A percentile compares a stretch with the other conserved stretches of the same genome.
phyloP scores from a whole-genome alignment of 2,329 filamentous ascomycete species.

The Pseudocercospora pini-densiflorae region DNA sequence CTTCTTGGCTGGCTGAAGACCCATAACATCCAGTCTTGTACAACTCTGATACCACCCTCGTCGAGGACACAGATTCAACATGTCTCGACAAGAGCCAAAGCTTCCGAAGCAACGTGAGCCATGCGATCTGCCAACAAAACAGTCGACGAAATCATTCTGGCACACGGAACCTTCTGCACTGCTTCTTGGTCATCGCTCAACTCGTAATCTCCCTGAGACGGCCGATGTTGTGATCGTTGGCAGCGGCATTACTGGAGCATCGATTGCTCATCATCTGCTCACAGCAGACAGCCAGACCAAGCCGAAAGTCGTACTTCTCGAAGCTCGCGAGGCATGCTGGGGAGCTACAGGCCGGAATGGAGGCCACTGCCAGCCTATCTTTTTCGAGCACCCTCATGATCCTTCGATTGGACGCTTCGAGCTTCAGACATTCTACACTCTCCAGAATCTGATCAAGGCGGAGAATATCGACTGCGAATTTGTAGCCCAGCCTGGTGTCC shows the following conservation, averaged over 20 bases:
- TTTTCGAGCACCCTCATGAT: constrained; percentile 64
- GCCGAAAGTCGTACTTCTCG: constrained; percentile 69
- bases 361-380: constrained; percentile 72
- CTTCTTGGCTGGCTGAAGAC: neutral
- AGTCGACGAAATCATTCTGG: constrained; percentile 67
- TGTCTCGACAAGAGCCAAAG: constrained; percentile 27
- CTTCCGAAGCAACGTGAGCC: constrained; percentile 29
- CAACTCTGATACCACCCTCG: too few species aligned
- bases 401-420: constrained; percentile 68
- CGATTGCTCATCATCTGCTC: constrained; percentile 64
- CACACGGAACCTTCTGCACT: constrained; percentile 68
- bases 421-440: constrained; percentile 66
- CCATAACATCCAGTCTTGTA: neutral
- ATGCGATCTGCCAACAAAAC: constrained; percentile 29
- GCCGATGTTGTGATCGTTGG: constrained; percentile 75
- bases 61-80: too few species aligned
- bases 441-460: constrained; percentile 61
- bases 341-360: constrained; percentile 76
- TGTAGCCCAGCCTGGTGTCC: constrained; percentile 65
- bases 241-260: constrained; percentile 76
- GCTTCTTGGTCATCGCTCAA: constrained; percentile 71
- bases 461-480: constrained; percentile 73
- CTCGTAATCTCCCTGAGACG: constrained; percentile 62
- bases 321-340: constrained; percentile 80
- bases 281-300: constrained; percentile 47